Base-by-base conservation (phyloP, 1,284 basidiomycete genomes). In the Exobasidium rhododendri region DNA sequence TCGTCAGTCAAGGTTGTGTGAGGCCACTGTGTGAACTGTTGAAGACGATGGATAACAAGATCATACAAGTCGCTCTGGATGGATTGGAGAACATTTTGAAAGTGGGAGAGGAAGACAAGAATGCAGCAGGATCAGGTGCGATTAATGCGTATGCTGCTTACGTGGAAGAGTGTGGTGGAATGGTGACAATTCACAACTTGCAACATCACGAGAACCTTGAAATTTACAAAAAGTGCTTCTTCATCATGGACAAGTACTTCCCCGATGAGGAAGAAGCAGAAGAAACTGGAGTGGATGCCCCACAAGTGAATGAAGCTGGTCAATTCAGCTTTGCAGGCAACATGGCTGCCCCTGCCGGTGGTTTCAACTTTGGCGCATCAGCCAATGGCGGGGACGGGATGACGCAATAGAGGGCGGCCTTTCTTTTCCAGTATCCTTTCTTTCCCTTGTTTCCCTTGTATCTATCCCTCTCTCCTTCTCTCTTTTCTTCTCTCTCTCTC, bases 151-250 rank as follows among this genome's bases (percentile, higher is more conserved):
- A 97, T 81, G 94, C 96, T 14, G 83, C 90, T 59, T 97, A 85
- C 75, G 91, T 98, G 54, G 96, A 99, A 82, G 96, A 98, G 63
- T 74, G 94, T 40, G 94, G 96, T 70, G 96, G 96, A 57, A 97
- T 99, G 77, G 71, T 94, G 68, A 89, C 92, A 26, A 97, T 98
- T 80, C 94, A 97, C 85, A 94, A 97, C 82, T 86, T 98, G 66
- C 96, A 99, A 83, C 93, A 96, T 82, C 96, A 98, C 82, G 94
- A 98, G 83, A 99, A 97, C 83, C 83, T 97, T 81, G 94, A 98
- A 78, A 98, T 98, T 78, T 85, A 98, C 85, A 97, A 97, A 86
- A 98, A 98, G 84, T 94, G 94, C 66, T 98, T 96, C 86, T 94
- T 93, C 82, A 97, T 97, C 81, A 79, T 79, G 77, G 77, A 79